A percentile compares a stretch with the other conserved stretches of the same genome.
Conservation (phyloP, 1,139 yeast genomes). For the Saccharomyces uvarum region DNA sequence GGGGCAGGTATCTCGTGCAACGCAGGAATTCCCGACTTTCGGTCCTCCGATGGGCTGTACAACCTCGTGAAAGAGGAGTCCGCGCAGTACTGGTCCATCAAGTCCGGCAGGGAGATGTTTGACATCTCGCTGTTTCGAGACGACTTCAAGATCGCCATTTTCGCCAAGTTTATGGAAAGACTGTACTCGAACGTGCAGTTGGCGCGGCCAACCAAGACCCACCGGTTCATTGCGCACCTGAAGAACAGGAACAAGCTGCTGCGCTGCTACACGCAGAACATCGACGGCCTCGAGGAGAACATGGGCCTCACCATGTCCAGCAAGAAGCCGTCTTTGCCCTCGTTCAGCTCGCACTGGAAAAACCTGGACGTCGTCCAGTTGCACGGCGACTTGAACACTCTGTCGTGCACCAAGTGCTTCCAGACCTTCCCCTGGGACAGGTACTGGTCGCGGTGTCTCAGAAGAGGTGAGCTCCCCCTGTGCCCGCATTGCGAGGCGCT, state of each 20-base stretch:
- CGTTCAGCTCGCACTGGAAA: constrained; percentile 39
- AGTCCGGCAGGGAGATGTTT: constrained; percentile 76
- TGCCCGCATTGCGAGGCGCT: constrained; percentile 49
- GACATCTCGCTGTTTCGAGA: constrained; percentile 76
- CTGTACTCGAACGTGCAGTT: constrained; percentile 52
- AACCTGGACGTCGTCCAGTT: constrained; percentile 72
- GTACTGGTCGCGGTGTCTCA: constrained; percentile 39
- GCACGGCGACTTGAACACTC: constrained; percentile 77
- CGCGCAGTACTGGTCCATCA: constrained; percentile 49
- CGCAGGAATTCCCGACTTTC: constrained; percentile 93
- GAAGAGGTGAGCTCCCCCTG: constrained; percentile 38
- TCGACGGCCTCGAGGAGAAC: constrained; percentile 38
- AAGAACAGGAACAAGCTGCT: constrained; percentile 61
- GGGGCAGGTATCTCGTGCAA: constrained; percentile 96
- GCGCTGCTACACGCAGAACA: constrained; percentile 78
- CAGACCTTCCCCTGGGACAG: constrained; percentile 54
- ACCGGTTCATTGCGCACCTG: constrained; percentile 60
- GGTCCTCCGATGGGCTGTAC: constrained; percentile 79
- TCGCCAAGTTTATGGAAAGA: constrained; percentile 52
- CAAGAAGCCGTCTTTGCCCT: neutral
- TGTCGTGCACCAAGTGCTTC: constrained; percentile 68
- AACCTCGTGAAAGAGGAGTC: constrained; percentile 58
- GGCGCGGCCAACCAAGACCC: constrained; percentile 81
- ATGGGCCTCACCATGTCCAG: constrained; percentile 30
- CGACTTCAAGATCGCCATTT: constrained; percentile 48